Evolutionary conservation across 2,329 filamentous ascomycete species (phyloP).

Genomic region (Leptodontidium sp.): DNA sequence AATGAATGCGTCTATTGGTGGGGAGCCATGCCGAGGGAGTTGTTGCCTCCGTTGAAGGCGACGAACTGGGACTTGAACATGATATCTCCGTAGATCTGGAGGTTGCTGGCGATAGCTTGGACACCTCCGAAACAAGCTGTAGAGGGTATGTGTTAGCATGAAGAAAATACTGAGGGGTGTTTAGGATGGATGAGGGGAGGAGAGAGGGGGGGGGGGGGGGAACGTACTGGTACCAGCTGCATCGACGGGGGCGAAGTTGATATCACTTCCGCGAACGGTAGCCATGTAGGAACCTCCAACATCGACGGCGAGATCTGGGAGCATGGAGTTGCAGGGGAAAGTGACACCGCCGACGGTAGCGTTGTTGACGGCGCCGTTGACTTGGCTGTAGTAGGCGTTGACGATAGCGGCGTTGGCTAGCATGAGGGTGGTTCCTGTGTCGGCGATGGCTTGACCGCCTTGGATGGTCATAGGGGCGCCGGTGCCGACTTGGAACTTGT

Average conservation of each 20-base stretch:
- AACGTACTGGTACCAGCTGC: constrained; percentile 57
- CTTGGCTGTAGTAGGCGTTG: constrained; percentile 51
- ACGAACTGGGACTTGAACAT: constrained; percentile 70
- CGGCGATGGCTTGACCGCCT: constrained; percentile 56
- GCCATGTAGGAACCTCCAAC: constrained; percentile 56
- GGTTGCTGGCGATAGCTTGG: constrained; percentile 62
- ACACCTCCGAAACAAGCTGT: constrained; percentile 72
- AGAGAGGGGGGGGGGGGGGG: background rate
- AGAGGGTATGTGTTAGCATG: constrained; percentile 22
- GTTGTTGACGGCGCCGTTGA: constrained; percentile 49
- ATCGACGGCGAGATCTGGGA: constrained; percentile 50
- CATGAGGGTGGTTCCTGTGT: constrained; percentile 55
- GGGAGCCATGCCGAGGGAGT: constrained; percentile 59
- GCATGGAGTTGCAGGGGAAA: constrained; percentile 48
- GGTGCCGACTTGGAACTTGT: constrained; percentile 54
- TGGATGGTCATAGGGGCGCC: constrained; percentile 67
- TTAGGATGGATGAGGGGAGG: background rate
- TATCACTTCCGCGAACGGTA: constrained; percentile 49
- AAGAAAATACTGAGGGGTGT: background rate
- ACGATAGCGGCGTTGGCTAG: constrained; percentile 49
- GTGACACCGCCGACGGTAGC: constrained; percentile 48
- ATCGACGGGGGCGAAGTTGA: constrained; percentile 62
- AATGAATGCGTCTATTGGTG: constrained; percentile 38
- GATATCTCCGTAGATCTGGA: constrained; percentile 71
- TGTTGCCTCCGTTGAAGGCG: constrained; percentile 64